Evolutionary conservation across 257 asterid species (phyloP).

Genomic region (Cynanchum wilfordii): DNA sequence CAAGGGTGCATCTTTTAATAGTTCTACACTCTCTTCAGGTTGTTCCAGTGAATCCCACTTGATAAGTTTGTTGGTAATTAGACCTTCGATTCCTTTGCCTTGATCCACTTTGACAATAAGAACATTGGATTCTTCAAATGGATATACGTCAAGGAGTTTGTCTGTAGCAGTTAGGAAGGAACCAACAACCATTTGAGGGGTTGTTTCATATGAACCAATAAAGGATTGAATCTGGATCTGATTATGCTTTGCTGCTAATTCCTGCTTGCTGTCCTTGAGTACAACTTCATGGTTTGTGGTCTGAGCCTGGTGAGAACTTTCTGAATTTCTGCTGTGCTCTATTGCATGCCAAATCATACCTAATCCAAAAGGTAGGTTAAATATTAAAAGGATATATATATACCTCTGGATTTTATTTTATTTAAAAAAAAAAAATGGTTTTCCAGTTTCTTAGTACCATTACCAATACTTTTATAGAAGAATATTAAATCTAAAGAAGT

Average conservation of each 20-base stretch:
- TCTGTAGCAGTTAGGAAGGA: conserved; percentile 65
- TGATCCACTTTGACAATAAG: conserved; percentile 61
- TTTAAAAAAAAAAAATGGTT: neutral
- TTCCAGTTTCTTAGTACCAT: neutral
- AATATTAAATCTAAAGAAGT: neutral
- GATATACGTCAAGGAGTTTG: conserved; percentile 55
- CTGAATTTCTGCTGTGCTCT: conserved; percentile 19
- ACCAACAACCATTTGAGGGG: conserved; percentile 48
- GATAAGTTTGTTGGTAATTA: conserved; percentile 65
- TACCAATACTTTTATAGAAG: neutral
- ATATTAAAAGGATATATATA: neutral
- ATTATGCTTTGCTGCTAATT: conserved; percentile 27
- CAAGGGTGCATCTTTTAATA: conserved; percentile 59
- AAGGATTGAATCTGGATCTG: conserved; percentile 34
- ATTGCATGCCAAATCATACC: conserved; percentile 36
- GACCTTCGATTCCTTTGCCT: conserved; percentile 58
- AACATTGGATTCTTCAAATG: conserved; percentile 71
- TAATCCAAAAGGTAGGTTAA: conserved; percentile 18
- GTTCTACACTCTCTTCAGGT: conserved; percentile 44
- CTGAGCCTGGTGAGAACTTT: conserved; percentile 22
- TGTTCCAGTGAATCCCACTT: conserved; percentile 70
- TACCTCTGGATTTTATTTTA: neutral
- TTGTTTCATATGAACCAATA: conserved; percentile 30
- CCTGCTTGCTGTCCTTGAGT: conserved; percentile 44
- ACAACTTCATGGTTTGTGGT: conserved; percentile 59